Evolutionary conservation across 345 rosid species (phyloP), one percentile per base, ranked within the genome.

Genomic region (Brassica rapa): DNA sequence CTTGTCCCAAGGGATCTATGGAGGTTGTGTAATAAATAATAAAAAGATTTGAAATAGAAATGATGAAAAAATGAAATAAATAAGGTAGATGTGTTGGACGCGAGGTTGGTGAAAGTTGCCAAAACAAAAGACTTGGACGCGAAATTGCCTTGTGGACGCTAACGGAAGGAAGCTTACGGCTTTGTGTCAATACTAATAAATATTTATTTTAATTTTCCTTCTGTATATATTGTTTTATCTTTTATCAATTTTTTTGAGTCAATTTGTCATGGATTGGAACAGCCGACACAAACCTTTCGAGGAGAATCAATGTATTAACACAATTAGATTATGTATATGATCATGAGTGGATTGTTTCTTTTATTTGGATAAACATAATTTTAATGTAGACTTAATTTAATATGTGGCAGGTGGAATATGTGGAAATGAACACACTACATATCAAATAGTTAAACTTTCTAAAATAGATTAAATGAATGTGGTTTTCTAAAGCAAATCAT

Each of bases 41-140:
- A 43, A 35, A 66, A 67, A 79, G 29, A 39, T 37, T 14, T 35
- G 51, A 57, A 30, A 66, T 6, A 61, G 65, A 68, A 51, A 79
- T 62, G 74, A 74, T 74, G 75, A 73, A 62, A 23, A 53, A 68
- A 74, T 74, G 75, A 73, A 73, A 68, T 80, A 68, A 80, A 69
- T 69, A 80, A 69, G 82, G 82, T 80, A 74, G 82, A 71, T 80
- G 82, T 62, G 82, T 80, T 70, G 82, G 79, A 74, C 75, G 75
- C 49, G 53, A 68, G 32, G 82, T 80, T 80, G 82, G 82, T 80
- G 82, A 74, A 80, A 73, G 66, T 68, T 70, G 82, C 82, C 82
- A 73, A 73, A 61, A 46, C 11, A 62, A 79, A 72, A 79, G 57
- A 33, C 71, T 74, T 68, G 61, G 79, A 74, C 78, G 35, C 66